These are phyloP conservation scores for Rosellinia necatrix DNA, from an alignment of 2,329 filamentous ascomycete genomes.

Conservation along the genomic window DNA sequence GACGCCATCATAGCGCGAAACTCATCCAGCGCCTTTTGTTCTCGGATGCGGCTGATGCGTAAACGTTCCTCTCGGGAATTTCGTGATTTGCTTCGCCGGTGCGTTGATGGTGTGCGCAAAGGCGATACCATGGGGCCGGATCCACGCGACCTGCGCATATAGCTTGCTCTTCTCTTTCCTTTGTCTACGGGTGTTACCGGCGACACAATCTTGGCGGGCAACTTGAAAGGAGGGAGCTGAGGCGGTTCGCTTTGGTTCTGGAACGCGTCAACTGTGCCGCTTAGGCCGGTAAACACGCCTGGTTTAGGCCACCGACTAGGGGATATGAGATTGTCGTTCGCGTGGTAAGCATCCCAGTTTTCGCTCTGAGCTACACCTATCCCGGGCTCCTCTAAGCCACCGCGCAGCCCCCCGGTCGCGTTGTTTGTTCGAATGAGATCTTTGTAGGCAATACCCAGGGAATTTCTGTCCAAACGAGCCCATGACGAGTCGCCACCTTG, in stretches of 20 bases:
- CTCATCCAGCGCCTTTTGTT: conserved; percentile 23
- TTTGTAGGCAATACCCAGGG: conserved; percentile 38
- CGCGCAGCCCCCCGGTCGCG: conserved; percentile 14
- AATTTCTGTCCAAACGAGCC: conserved; percentile 34
- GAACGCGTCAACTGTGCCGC: conserved; percentile 21
- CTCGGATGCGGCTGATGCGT: conserved; percentile 27
- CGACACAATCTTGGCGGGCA: background rate
- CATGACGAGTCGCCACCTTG: conserved; percentile 34
- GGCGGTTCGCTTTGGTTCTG: conserved; percentile 28
- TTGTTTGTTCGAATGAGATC: conserved; percentile 33
- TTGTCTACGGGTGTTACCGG: conserved; percentile 18
- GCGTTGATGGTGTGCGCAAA: conserved; percentile 25
- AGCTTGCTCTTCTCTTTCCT: conserved; percentile 19
- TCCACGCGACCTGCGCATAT: conserved; percentile 17
- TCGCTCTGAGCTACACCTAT: conserved; percentile 14
- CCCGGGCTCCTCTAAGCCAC: conserved; percentile 4
- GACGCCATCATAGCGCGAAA: conserved; percentile 24
- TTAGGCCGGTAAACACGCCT: conserved; percentile 20
- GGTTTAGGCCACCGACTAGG: conserved; percentile 34
- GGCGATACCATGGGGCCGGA: conserved; percentile 22
- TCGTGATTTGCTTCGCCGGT: conserved; percentile 24
- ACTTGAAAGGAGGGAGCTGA: conserved; percentile 20
- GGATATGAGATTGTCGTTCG: conserved; percentile 29
- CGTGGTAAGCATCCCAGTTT: conserved; percentile 32
- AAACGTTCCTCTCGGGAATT: conserved; percentile 28